A percentile compares a stretch with the other conserved stretches of the same genome.
Conservation (phyloP, 257 asterid genomes). For the Leptodermis oblonga region DNA sequence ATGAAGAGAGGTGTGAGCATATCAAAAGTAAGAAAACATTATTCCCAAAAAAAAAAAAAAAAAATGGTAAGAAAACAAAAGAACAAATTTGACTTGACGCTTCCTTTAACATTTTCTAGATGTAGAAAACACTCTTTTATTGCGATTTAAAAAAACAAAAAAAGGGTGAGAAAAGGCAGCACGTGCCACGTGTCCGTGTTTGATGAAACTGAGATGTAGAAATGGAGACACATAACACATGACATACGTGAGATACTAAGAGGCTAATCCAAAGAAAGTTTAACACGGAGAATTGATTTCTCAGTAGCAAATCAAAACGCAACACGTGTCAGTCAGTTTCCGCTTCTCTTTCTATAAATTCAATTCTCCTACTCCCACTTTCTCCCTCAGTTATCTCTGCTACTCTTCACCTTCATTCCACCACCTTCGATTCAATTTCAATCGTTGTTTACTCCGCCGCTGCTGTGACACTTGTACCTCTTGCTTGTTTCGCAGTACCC, state of each 20-base stretch:
- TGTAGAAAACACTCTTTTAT: too few species aligned
- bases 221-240: neutral
- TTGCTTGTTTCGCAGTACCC: too few species aligned
- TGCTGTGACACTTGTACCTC: too few species aligned
- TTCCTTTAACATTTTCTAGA: too few species aligned
- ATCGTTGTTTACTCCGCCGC: neutral
- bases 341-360: neutral
- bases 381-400: too few species aligned
- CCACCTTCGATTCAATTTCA: neutral
- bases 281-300: neutral
- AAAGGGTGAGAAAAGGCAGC: neutral
- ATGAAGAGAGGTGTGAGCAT: too few species aligned
- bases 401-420: neutral
- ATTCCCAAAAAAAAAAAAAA: too few species aligned
- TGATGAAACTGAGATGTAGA: neutral
- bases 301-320: neutral
- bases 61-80: too few species aligned
- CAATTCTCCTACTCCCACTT: neutral
- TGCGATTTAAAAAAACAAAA: too few species aligned
- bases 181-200: conserved; percentile 1
- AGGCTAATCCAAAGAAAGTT: neutral
- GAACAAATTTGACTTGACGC: too few species aligned
- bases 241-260: neutral
- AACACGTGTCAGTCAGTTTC: neutral
- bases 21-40: too few species aligned